Percentiles rank a stretch among this genome's conserved stretches.
Conservation (phyloP, 257 asterid species). For the Jaltomata sinuosa region DNA sequence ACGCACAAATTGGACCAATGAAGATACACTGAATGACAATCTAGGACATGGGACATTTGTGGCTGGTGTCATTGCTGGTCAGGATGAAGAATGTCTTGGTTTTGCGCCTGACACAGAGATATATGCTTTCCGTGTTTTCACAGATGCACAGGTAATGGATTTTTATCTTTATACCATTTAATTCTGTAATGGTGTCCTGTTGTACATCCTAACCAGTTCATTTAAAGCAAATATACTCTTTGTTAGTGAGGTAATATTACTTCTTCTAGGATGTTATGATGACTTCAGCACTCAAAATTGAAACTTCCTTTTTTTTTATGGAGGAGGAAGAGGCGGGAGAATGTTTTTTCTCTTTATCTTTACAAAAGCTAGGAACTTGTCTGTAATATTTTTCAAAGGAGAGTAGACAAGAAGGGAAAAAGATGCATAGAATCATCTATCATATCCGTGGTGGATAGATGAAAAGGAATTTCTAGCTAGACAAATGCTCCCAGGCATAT, state of each 20-base stretch:
- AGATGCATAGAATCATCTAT: background rate
- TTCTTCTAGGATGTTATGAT: background rate
- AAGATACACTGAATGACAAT: constrained; percentile 90
- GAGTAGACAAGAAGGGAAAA: background rate
- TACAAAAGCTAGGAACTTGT: background rate
- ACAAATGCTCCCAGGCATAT: too few species aligned
- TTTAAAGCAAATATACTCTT: background rate
- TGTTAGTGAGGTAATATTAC: background rate
- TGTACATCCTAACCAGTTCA: background rate
- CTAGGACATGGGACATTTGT: constrained; percentile 99
- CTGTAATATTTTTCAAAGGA: background rate
- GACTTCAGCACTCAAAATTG: background rate
- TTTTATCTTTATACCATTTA: constrained; percentile 16
- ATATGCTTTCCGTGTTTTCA: constrained; percentile 93
- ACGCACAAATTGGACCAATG: constrained; percentile 99
- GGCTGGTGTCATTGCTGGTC: constrained; percentile 97
- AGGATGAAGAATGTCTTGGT: constrained; percentile 94
- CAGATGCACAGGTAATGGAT: constrained; percentile 95
- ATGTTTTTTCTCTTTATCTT: background rate
- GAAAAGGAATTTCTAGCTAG: too few species aligned
- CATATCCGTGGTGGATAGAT: background rate
- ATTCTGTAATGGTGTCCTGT: background rate
- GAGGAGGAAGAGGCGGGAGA: background rate
- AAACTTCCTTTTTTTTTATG: background rate
- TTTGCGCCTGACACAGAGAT: constrained; percentile 98